phyloP scores from a whole-genome alignment of 352 stramenopile species.

The Phytopythium montanum region DNA sequence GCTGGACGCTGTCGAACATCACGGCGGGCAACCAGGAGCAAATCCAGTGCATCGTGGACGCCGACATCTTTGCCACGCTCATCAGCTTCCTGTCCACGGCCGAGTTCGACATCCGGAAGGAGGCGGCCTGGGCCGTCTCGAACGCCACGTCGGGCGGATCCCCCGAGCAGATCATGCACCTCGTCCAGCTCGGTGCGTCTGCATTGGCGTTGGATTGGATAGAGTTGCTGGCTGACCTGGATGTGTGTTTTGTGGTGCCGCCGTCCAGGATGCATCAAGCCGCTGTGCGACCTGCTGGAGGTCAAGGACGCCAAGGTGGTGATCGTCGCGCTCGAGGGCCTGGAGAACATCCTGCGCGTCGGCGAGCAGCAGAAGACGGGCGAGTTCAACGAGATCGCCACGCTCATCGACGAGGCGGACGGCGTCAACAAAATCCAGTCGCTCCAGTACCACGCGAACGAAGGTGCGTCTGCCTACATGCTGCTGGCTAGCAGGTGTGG shows the following conservation, averaged over 20 bases:
- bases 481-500: constrained; percentile 29
- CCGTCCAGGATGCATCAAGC: constrained; percentile 91
- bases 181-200: constrained; percentile 90
- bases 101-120: constrained; percentile 98
- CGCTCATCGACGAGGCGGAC: constrained; percentile 95
- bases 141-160: constrained; percentile 97
- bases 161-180: constrained; percentile 94
- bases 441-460: constrained; percentile 97
- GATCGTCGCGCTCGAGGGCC: constrained; percentile 97
- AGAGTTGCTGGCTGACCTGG: constrained; percentile 6
- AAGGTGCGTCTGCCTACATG: constrained; percentile 77
- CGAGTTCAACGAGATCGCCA: constrained; percentile 94
- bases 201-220: background rate
- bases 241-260: constrained; percentile 1
- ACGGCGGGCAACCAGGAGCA: constrained; percentile 98
- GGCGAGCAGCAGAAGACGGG: constrained; percentile 61
- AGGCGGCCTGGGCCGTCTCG: constrained; percentile 98
- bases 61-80: constrained; percentile 96
- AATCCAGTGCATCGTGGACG: constrained; percentile 98
- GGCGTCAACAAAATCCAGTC: constrained; percentile 98
- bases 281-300: constrained; percentile 96
- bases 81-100: constrained; percentile 96
- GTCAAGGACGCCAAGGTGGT: constrained; percentile 98
- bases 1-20: constrained; percentile 99
- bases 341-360: constrained; percentile 99